These are phyloP conservation scores for Clarireedia monteithiana DNA, from an alignment of 2,329 filamentous ascomycete genomes.

Conservation along the genomic window DNA sequence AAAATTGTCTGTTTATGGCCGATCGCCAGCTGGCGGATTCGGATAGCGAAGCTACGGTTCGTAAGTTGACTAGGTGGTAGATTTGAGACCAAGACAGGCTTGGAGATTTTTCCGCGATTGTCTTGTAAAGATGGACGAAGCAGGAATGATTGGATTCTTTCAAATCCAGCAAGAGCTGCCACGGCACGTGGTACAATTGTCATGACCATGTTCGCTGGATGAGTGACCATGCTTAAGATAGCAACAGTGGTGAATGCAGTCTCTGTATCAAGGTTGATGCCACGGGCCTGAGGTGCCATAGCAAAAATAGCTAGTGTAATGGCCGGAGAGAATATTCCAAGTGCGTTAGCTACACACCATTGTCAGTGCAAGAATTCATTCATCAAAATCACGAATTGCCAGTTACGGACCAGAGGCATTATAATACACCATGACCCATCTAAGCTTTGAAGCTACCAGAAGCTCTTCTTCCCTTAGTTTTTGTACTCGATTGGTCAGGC, in stretches of 20 bases:
- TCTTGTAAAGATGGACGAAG: conserved; percentile 8
- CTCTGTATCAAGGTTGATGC: not conserved
- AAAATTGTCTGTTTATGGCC: not conserved
- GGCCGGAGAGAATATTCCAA: conserved; percentile 19
- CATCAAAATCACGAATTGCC: conserved; percentile 7
- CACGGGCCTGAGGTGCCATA: conserved; percentile 7
- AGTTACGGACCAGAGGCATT: conserved; percentile 32
- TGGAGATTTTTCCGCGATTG: conserved; percentile 5
- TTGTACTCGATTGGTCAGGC: conserved; percentile 1
- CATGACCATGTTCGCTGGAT: conserved; percentile 21
- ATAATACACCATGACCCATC: conserved; percentile 36
- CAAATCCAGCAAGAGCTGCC: conserved; percentile 14
- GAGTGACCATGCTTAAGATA: conserved; percentile 18
- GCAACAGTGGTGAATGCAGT: conserved; percentile 19
- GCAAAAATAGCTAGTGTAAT: conserved; percentile 19
- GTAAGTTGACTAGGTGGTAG: not conserved
- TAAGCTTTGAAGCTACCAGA: conserved; percentile 26
- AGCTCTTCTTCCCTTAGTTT: conserved; percentile 25
- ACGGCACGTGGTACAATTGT: conserved; percentile 15
- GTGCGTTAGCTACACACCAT: conserved; percentile 15
- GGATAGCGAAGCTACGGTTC: not conserved
- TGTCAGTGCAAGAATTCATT: not conserved
- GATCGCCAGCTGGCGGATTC: not conserved
- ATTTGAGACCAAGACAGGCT: not conserved
- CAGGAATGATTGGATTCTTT: conserved; percentile 28